Conservation (phyloP, 208 protist genomes). For the Trypanosoma cruzi region DNA sequence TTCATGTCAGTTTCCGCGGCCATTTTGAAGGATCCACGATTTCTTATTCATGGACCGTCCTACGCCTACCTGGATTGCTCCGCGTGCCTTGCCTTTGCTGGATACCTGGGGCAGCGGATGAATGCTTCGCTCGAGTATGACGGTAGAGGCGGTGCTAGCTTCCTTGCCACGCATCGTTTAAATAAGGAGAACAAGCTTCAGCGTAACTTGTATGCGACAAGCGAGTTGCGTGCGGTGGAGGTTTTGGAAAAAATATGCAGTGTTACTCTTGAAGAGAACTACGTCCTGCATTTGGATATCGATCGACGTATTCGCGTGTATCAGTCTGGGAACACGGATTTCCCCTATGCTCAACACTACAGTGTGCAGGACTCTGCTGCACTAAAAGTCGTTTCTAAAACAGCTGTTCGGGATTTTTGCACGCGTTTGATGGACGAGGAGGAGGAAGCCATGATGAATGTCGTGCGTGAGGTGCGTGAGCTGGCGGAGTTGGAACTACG, state of each 20-base stretch:
- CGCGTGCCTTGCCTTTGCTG: constrained; percentile 67
- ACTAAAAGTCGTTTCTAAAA: constrained; percentile 17
- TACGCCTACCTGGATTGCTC: constrained; percentile 86
- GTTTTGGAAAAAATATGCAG: constrained; percentile 74
- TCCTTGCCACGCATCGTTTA: constrained; percentile 53
- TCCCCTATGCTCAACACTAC: constrained; percentile 48
- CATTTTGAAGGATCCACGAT: constrained; percentile 4
- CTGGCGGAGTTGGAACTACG: constrained; percentile 52
- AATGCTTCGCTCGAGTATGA: constrained; percentile 58
- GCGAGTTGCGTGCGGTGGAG: constrained; percentile 77
- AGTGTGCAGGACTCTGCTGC: constrained; percentile 44
- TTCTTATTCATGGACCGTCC: constrained; percentile 27
- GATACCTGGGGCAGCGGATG: constrained; percentile 52
- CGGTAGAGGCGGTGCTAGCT: constrained; percentile 28
- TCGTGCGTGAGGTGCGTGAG: constrained; percentile 49
- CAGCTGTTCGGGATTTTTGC: constrained; percentile 48
- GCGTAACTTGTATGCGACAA: constrained; percentile 46
- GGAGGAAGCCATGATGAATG: constrained; percentile 59
- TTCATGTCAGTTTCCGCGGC: constrained; percentile 1
- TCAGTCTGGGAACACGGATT: constrained; percentile 27
- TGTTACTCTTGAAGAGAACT: constrained; percentile 36
- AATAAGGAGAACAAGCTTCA: constrained; percentile 39
- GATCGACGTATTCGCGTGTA: constrained; percentile 68
- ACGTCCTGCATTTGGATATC: constrained; percentile 55
- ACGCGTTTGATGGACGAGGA: constrained; percentile 55